Evolutionary conservation across 2,329 filamentous ascomycete species (phyloP).

Genomic region (Fusarium beomiforme): DNA sequence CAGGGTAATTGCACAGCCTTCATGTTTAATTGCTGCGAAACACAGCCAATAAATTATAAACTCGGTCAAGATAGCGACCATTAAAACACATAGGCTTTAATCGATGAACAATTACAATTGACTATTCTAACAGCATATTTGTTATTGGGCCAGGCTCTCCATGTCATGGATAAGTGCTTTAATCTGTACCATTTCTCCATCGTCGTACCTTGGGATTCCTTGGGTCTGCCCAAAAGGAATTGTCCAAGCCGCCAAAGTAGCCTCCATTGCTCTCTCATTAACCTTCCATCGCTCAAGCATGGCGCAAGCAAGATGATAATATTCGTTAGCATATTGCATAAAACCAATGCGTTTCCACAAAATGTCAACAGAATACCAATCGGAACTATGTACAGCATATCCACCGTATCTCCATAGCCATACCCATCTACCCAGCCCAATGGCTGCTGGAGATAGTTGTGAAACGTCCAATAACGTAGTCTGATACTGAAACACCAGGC

Average conservation of each 20-base stretch:
- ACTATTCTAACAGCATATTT: too few species aligned
- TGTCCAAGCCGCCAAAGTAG: background rate
- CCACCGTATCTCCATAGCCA: background rate
- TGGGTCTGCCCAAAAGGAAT: background rate
- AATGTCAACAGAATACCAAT: background rate
- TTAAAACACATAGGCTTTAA: too few species aligned
- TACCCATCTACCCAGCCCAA: background rate
- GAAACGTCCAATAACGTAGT: background rate
- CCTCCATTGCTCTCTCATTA: background rate
- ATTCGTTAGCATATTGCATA: background rate
- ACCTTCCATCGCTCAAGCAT: background rate
- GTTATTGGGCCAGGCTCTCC: too few species aligned
- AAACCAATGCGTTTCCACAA: background rate
- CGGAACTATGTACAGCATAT: fast-evolving
- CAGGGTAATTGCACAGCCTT: too few species aligned
- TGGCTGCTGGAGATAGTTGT: background rate
- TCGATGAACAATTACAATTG: too few species aligned
- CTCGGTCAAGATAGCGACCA: too few species aligned
- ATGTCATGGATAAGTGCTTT: background rate
- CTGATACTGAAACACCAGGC: background rate
- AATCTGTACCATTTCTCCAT: background rate
- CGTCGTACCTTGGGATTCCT: background rate
- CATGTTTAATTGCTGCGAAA: too few species aligned
- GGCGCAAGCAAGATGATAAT: background rate
- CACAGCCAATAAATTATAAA: too few species aligned